A percentile compares a stretch with the other conserved stretches of the same genome.
Evolutionary conservation across 768 basidiomycete genomes (phyloP).

Genomic region (Auricularia cornea): DNA sequence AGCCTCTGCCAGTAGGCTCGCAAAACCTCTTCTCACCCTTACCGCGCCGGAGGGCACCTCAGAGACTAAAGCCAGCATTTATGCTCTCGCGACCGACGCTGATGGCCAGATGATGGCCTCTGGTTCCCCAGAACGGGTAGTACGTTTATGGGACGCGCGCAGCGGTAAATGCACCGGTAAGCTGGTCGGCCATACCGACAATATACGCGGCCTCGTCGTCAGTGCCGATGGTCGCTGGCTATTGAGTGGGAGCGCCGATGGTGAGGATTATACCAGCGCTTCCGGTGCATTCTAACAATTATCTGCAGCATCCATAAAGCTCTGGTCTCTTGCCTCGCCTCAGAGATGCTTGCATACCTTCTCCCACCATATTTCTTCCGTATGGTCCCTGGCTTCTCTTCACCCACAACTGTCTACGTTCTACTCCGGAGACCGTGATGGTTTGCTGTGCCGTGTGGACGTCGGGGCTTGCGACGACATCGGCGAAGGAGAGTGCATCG

Average conservation of each 20-base stretch:
- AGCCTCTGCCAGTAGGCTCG: background rate
- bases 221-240: constrained; percentile 89
- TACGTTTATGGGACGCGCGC: constrained; percentile 91
- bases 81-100: constrained; percentile 72
- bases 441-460: constrained; percentile 87
- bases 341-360: constrained; percentile 94
- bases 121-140: constrained; percentile 85
- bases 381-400: constrained; percentile 85
- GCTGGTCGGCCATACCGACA: constrained; percentile 94
- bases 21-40: constrained; percentile 54
- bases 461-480: constrained; percentile 74
- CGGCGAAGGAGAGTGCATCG: constrained; percentile 80
- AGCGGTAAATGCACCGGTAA: constrained; percentile 73
- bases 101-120: constrained; percentile 76
- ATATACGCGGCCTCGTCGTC: constrained; percentile 82
- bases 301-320: constrained; percentile 62
- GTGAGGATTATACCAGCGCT: constrained; percentile 17
- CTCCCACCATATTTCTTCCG: constrained; percentile 87
- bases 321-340: constrained; percentile 80
- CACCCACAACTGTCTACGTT: constrained; percentile 83
- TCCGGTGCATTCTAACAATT: constrained; percentile 11
- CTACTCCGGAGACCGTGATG: constrained; percentile 90
- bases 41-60: constrained; percentile 57
- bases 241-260: constrained; percentile 80
- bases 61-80: constrained; percentile 52